Percentiles rank a stretch among this genome's conserved stretches.
Conservation (phyloP, 2,329 filamentous ascomycete genomes). For the Colletotrichum cereale region DNA sequence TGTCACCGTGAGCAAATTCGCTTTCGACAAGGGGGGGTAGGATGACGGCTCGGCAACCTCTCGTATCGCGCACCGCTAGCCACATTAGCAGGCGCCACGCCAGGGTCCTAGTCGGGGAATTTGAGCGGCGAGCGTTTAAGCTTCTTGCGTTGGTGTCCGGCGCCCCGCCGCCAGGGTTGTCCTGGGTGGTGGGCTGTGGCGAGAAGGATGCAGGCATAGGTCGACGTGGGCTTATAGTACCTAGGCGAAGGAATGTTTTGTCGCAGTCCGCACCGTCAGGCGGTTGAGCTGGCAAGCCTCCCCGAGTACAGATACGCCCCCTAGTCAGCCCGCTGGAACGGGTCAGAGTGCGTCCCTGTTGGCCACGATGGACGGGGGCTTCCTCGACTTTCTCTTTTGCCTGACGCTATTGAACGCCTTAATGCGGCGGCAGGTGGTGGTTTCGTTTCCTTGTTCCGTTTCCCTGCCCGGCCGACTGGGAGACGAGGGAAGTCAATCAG, state of each 20-base stretch:
- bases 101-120: slow-evolving; percentile 17
- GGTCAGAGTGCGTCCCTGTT: not conserved
- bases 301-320: too few relatives aligned
- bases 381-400: not conserved
- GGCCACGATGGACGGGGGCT: not conserved
- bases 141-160: slow-evolving; percentile 25
- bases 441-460: slow-evolving; percentile 17
- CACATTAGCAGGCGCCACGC: slow-evolving; percentile 19
- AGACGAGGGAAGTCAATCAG: not conserved
- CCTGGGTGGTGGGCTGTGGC: not conserved
- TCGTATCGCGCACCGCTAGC: slow-evolving; percentile 27
- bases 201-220: not conserved
- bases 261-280: slow-evolving; percentile 1
- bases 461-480: not conserved
- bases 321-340: not conserved
- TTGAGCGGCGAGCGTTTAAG: slow-evolving; percentile 22
- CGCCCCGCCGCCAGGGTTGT: slow-evolving; percentile 13
- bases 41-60: not conserved
- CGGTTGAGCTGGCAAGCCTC: not conserved
- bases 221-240: not conserved
- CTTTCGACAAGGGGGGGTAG: slow-evolving; percentile 1
- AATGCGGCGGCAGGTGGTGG: slow-evolving; percentile 26
- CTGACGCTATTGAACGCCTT: slow-evolving; percentile 34
- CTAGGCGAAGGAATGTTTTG: not conserved
- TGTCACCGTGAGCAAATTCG: slow-evolving; percentile 13